Percentiles rank a stretch among this genome's conserved stretches.
These are phyloP conservation scores for Castanea sativa DNA, from an alignment of 306 rosid genomes.

Conservation along the genomic window DNA sequence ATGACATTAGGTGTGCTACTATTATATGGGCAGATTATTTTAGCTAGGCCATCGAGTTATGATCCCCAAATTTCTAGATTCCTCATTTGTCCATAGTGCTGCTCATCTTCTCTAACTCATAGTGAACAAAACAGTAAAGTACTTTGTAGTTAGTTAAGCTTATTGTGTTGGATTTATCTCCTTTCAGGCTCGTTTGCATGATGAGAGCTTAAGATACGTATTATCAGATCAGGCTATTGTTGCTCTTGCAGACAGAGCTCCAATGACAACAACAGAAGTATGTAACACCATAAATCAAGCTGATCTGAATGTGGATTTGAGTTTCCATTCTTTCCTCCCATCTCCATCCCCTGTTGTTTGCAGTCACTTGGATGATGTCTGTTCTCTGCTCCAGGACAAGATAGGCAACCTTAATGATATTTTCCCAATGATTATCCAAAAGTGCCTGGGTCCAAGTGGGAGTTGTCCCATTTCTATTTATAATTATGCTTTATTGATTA, in stretches of 20 bases:
- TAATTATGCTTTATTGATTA: constrained; percentile 69
- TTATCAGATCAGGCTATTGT: constrained; percentile 80
- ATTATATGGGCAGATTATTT: neutral
- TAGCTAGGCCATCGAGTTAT: neutral
- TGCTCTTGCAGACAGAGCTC: constrained; percentile 64
- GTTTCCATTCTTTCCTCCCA: constrained; percentile 38
- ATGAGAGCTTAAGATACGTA: constrained; percentile 86
- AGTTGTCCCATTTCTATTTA: constrained; percentile 74
- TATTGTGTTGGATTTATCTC: constrained; percentile 26
- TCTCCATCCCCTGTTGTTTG: constrained; percentile 75
- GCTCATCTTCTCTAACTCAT: neutral
- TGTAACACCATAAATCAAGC: constrained; percentile 47
- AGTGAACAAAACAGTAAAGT: constrained; percentile 10
- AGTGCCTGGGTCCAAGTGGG: constrained; percentile 78
- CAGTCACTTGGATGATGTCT: constrained; percentile 67
- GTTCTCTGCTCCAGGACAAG: constrained; percentile 52
- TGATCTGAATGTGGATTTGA: constrained; percentile 53
- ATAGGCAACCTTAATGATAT: constrained; percentile 44
- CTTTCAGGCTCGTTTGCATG: constrained; percentile 91
- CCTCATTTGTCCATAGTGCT: neutral
- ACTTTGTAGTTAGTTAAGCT: constrained; percentile 10
- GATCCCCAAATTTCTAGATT: neutral
- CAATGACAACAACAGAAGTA: constrained; percentile 41
- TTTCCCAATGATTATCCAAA: constrained; percentile 62
- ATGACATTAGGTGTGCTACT: neutral